phyloP scores from a whole-genome alignment of 2,329 filamentous ascomycete genomes.

The Venturia carpophila region DNA sequence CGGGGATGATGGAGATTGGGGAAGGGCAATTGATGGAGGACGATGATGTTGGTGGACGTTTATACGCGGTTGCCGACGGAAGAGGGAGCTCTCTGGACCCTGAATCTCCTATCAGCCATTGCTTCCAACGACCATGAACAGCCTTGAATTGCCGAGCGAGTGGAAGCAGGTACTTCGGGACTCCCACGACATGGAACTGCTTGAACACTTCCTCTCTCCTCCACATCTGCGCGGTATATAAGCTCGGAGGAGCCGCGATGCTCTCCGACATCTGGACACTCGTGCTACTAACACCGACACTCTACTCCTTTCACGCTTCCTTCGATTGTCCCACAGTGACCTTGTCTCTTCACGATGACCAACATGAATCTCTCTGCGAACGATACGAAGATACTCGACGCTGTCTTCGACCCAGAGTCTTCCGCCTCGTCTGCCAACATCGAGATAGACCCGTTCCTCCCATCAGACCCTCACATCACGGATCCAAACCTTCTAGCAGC shows the following conservation, averaged over 20 bases:
- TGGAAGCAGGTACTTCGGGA: background rate
- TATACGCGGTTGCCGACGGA: conserved; percentile 25
- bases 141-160: background rate
- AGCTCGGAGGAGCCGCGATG: background rate
- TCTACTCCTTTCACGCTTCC: background rate
- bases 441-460: conserved; percentile 20
- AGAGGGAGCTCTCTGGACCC: conserved; percentile 41
- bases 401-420: conserved; percentile 27
- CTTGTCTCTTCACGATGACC: background rate
- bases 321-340: background rate
- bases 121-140: background rate
- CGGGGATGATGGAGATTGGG: background rate
- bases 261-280: background rate
- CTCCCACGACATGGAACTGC: background rate
- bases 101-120: conserved; percentile 13
- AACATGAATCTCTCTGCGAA: conserved; percentile 21
- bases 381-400: conserved; percentile 42
- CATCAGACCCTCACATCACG: conserved; percentile 23
- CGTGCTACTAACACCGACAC: background rate
- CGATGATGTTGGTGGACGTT: background rate
- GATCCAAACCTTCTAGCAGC: conserved; percentile 19
- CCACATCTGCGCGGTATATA: background rate
- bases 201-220: background rate
- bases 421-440: conserved; percentile 19
- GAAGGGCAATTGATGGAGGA: background rate